A percentile compares a stretch with the other conserved stretches of the same genome.
Evolutionary conservation across 371 early-diverging fungal genomes (phyloP).

Genomic region (Mucor plumbeus): DNA sequence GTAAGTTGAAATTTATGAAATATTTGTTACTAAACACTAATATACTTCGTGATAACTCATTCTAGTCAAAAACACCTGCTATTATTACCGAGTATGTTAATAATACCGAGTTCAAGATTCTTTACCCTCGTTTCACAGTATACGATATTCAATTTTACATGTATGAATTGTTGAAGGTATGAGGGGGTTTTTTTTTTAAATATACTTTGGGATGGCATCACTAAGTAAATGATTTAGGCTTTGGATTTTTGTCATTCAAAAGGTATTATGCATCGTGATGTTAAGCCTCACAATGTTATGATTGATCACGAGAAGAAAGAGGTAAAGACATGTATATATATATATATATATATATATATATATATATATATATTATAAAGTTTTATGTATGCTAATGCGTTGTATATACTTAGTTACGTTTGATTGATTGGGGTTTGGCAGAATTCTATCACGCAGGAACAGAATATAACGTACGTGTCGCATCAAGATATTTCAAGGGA

Average conservation of each 20-base stretch:
- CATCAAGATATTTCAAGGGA: slow-evolving; percentile 98
- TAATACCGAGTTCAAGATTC: slow-evolving; percentile 75
- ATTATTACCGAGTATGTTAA: slow-evolving; percentile 97
- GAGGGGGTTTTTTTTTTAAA: too few species aligned
- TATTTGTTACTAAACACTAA: neutral
- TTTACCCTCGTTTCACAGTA: slow-evolving; percentile 81
- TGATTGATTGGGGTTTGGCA: slow-evolving; percentile 99
- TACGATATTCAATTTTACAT: slow-evolving; percentile 97
- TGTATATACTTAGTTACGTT: slow-evolving; percentile 68
- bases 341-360: too few species aligned
- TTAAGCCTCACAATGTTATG: slow-evolving; percentile 99
- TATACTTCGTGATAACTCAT: neutral
- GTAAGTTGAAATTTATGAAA: slow-evolving; percentile 37
- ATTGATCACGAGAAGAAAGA: slow-evolving; percentile 95
- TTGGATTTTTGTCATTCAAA: slow-evolving; percentile 98
- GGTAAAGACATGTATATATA: slow-evolving; percentile 44
- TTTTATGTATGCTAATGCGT: neutral
- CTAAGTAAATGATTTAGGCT: slow-evolving; percentile 52
- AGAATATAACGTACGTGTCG: slow-evolving; percentile 98
- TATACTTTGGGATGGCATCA: too few species aligned
- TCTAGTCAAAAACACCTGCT: slow-evolving; percentile 89
- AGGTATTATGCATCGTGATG: slow-evolving; percentile 99
- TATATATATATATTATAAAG: neutral
- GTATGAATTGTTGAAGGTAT: slow-evolving; percentile 92
- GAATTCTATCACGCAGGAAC: slow-evolving; percentile 99